Evolutionary conservation across 805 yeast genomes (phyloP).

Genomic region (Diddensiella santjacobensis): DNA sequence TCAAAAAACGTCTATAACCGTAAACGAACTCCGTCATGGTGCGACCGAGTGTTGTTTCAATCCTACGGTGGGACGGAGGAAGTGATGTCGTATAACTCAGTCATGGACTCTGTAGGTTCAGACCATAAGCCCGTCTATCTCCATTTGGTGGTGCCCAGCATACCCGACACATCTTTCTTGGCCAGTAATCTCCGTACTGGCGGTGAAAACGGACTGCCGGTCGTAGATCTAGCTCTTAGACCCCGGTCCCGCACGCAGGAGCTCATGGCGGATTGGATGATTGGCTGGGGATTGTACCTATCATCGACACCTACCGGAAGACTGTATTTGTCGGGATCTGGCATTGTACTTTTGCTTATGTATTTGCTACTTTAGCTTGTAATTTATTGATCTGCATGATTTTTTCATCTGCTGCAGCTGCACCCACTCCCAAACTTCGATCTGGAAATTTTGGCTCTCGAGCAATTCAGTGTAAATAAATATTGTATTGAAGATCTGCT

Average conservation of each 20-base stretch:
- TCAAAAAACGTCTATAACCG: slow-evolving; percentile 47
- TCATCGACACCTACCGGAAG: slow-evolving; percentile 14
- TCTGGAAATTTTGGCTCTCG: too few species aligned
- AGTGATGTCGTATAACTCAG: slow-evolving; percentile 46
- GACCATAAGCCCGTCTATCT: slow-evolving; percentile 82
- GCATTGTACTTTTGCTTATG: slow-evolving; percentile 3
- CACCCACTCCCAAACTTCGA: too few species aligned
- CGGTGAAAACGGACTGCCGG: background rate
- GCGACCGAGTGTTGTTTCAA: slow-evolving; percentile 73
- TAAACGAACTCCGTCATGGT: slow-evolving; percentile 81
- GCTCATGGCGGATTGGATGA: slow-evolving; percentile 15
- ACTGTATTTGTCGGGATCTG: slow-evolving; percentile 2
- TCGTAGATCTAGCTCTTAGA: background rate
- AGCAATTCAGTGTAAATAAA: too few species aligned
- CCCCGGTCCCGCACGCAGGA: slow-evolving; percentile 8
- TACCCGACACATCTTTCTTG: slow-evolving; percentile 10
- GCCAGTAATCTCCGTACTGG: slow-evolving; percentile 1
- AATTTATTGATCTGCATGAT: too few species aligned
- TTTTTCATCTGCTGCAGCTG: too few species aligned
- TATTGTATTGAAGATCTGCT: too few species aligned
- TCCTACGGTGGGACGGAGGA: slow-evolving; percentile 35
- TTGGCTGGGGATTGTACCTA: slow-evolving; percentile 19
- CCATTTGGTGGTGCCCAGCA: slow-evolving; percentile 20
- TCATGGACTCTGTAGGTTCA: slow-evolving; percentile 49
- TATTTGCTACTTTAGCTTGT: slow-evolving; percentile 8